phyloP scores from a whole-genome alignment of 1,284 basidiomycete genomes.

The Neolentinus lepideus region DNA sequence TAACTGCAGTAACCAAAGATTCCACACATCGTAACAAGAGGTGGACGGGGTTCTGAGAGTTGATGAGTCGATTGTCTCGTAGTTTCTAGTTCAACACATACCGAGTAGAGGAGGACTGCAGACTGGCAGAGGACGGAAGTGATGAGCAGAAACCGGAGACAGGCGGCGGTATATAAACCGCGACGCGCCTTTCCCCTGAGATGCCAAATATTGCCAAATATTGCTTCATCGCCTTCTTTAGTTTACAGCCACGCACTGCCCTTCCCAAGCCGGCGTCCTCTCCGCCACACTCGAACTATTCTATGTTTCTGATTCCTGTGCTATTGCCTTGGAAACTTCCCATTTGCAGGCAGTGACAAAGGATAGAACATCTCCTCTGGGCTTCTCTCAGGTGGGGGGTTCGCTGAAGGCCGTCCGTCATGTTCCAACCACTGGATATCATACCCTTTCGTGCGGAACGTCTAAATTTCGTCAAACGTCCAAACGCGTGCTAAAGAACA shows the following conservation, averaged over 20 bases:
- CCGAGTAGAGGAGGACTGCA: background rate
- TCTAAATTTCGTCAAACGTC: background rate
- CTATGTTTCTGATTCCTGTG: background rate
- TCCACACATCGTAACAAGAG: constrained; percentile 65
- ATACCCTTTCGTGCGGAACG: background rate
- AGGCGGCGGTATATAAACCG: background rate
- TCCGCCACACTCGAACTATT: background rate
- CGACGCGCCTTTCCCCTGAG: background rate
- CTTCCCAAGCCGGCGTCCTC: background rate
- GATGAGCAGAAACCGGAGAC: background rate
- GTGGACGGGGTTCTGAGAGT: background rate
- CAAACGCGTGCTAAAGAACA: background rate
- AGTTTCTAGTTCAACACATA: background rate
- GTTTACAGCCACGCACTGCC: background rate
- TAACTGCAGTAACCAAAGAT: constrained; percentile 95
- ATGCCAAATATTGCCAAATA: background rate
- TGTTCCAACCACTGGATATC: background rate
- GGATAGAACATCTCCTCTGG: background rate
- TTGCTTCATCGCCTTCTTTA: background rate
- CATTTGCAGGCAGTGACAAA: background rate
- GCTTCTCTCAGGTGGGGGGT: background rate
- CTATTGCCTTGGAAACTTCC: background rate
- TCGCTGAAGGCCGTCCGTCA: background rate
- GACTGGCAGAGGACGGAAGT: background rate
- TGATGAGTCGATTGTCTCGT: background rate